Base-by-base conservation (phyloP, 352 stramenopile species). In the Phytophthora melonis region DNA sequence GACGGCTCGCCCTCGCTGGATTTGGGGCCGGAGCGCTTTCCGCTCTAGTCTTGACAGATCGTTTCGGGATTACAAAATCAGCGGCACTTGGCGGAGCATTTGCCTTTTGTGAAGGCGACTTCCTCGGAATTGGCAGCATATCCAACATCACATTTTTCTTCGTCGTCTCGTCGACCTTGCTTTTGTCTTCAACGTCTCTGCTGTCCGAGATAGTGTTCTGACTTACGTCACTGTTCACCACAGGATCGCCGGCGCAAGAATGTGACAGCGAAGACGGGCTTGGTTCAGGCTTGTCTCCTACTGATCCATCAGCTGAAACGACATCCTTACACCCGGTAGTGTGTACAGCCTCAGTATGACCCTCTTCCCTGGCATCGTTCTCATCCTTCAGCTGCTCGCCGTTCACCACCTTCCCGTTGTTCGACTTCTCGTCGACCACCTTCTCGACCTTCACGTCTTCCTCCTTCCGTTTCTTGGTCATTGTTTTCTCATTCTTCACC, bases 21-120 rank as follows among this genome's bases (percentile, higher is more conserved):
- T 50, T 19, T 0, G 16, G 7, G 16, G 18, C 18, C 43, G 16
- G 21, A 50, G n/a, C 16, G 1, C 43, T 50, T 8, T 50, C 43
- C 43, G 8, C 10, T 50, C 3, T 64, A 64, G 27, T 55, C 34
- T 75, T 69, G 21, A 16, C 41, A 74, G 66, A 58, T 39, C 67
- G 53, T 45, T 81, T 81, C 32, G 75, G 75, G 16, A 81, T 81
- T 23, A 79, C 50, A 52, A 81, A 81, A 27, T 68, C 62, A n/a
- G 18, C 23, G 23, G 43, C 54, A 45, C 53, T 62, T 60, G 45
- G 27, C 1, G 16, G 18, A 61, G 49, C 21, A 19, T 49, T 32
- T 54, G 54, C 11, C 3, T 65, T 71, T 53, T 21, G 0, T 3
- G 43, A 19, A 23, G 32, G 19, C 14, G 11, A 23, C 49, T 76